A percentile compares a stretch with the other conserved stretches of the same genome.
Conservation (phyloP, 2,329 filamentous ascomycete genomes). For the Fusarium sp. region DNA sequence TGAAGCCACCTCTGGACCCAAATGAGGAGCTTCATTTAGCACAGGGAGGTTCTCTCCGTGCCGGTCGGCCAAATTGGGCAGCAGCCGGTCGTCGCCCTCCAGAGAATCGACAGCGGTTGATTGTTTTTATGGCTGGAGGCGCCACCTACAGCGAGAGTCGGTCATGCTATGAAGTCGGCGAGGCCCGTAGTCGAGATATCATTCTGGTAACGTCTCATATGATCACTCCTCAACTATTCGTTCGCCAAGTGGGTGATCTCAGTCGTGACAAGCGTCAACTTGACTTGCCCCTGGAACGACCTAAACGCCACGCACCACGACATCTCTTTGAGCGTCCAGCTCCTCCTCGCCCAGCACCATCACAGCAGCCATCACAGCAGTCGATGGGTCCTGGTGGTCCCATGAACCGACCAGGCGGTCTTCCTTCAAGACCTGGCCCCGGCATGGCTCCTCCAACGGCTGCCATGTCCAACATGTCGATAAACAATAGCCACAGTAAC, state of each 20-base stretch:
- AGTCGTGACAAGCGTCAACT: slow-evolving; percentile 79
- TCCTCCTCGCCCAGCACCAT: slow-evolving; percentile 58
- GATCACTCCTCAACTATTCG: slow-evolving; percentile 84
- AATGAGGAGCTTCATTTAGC: slow-evolving; percentile 67
- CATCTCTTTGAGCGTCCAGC: slow-evolving; percentile 84
- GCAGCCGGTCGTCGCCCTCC: slow-evolving; percentile 76
- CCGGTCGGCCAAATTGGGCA: slow-evolving; percentile 95
- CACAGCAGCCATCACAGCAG: slow-evolving; percentile 35
- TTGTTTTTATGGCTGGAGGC: slow-evolving; percentile 95
- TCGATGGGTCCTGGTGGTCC: slow-evolving; percentile 27
- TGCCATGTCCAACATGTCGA: slow-evolving; percentile 66
- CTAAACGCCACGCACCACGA: slow-evolving; percentile 82
- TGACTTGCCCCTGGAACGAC: slow-evolving; percentile 83
- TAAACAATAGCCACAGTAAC: slow-evolving; percentile 48
- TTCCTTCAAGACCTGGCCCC: slow-evolving; percentile 40
- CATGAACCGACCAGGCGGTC: slow-evolving; percentile 41
- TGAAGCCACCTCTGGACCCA: slow-evolving; percentile 74
- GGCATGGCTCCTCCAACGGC: slow-evolving; percentile 58
- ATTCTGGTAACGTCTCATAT: slow-evolving; percentile 92
- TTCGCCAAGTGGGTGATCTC: slow-evolving; percentile 85
- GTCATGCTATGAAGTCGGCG: slow-evolving; percentile 87
- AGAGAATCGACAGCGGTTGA: slow-evolving; percentile 89
- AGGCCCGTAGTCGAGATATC: slow-evolving; percentile 80
- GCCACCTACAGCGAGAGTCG: slow-evolving; percentile 93
- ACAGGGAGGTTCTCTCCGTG: slow-evolving; percentile 81